These are phyloP conservation scores for Aspergillus fumigatus DNA, from an alignment of 2,329 filamentous ascomycete genomes.

Conservation along the genomic window DNA sequence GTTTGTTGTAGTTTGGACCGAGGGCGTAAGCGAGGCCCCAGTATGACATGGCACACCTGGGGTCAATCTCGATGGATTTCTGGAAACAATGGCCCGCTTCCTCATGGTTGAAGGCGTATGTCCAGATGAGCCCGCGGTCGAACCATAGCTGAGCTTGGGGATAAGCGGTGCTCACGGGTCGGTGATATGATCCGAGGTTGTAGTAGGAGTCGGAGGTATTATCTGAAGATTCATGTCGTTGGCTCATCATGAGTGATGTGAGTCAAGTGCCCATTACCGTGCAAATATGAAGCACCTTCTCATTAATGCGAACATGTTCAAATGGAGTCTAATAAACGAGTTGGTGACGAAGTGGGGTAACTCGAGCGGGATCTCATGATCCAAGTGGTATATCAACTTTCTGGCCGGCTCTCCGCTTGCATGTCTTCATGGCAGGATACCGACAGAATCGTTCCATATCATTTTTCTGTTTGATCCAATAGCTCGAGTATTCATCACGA, in stretches of 20 bases:
- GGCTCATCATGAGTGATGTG: background rate
- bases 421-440: no score
- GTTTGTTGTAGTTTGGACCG: conserved; percentile 76
- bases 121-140: conserved; percentile 31
- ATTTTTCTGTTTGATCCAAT: background rate
- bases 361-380: background rate
- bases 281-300: background rate
- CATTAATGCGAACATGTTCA: background rate
- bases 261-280: background rate
- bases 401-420: no score
- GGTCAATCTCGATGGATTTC: conserved; percentile 30
- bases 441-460: no score
- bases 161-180: conserved; percentile 23
- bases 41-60: conserved; percentile 35
- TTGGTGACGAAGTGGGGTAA: background rate
- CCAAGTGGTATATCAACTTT: background rate
- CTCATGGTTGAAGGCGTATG: conserved; percentile 38
- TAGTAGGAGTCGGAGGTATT: conserved; percentile 18
- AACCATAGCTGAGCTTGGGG: conserved; percentile 31
- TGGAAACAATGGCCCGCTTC: conserved; percentile 36
- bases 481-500: background rate
- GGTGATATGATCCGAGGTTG: conserved; percentile 33
- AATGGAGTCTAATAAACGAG: background rate
- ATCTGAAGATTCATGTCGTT: background rate
- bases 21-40: conserved; percentile 56